Evolutionary conservation across 345 rosid genomes (phyloP), one percentile per base, ranked within the genome.

Genomic region (Boechera retrofracta): DNA sequence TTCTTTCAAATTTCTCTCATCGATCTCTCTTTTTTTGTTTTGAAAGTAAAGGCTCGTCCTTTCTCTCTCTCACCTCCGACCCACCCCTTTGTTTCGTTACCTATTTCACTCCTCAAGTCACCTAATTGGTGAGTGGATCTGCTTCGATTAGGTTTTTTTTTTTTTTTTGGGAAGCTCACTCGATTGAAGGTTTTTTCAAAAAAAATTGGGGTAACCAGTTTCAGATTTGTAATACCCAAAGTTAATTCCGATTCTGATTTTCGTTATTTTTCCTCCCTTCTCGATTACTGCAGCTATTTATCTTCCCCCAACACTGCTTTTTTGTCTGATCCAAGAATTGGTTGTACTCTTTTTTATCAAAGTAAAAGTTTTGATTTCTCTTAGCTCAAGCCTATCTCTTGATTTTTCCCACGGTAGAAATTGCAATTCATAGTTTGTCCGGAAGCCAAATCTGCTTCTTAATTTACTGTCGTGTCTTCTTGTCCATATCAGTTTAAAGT

Each of bases 121-220:
- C 35, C 12, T 21, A 72, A 79, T 51, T 71, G 78, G 92, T 82
- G 69, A 72, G 87, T 75, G 62, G 85, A 83, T 86, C 85, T 83
- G 67, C 75, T 66, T 74, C 70, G 55, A 77, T 85, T 86, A 85
- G 88, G 88, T 16, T 16, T 16, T 16, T 16, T 16, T 16, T 44
- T 29, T 39, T 39, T 39, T 3, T 16, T 16, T 16, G 16, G 41
- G 3, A 74, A 72, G 55, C 39, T 65, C 72, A 57, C 72, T 72
- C 39, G 62, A 64, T 77, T 77, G 36, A 28, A 55, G 13, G 0
- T 47, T 24, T 52, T 59, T 33, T 39, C n/a, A 48, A 16, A 16
- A 16, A 16, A 45, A 38, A 7, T 38, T 6, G 16, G 56, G n/a
- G 16, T 6, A 38, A 67, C 61, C 76, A 29, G 59, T 64, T 70